Evolutionary conservation across 768 basidiomycete genomes (phyloP).

Genomic region (Russula lepida): DNA sequence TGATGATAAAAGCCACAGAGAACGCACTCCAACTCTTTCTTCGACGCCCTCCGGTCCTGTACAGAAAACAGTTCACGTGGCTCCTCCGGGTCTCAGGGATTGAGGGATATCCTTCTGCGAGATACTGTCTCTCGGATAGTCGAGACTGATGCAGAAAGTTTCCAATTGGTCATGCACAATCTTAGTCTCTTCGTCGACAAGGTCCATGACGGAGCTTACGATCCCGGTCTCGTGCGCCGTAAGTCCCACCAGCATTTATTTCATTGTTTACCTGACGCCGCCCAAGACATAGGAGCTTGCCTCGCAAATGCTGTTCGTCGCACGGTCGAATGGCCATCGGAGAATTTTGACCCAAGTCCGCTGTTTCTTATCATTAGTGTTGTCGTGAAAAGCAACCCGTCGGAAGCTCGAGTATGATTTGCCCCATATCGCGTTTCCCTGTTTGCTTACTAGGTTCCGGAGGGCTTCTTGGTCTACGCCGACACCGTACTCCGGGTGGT

Average conservation of each 20-base stretch:
- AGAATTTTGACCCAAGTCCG: slow-evolving; percentile 46
- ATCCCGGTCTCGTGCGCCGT: slow-evolving; percentile 49
- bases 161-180: slow-evolving; percentile 51
- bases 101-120: slow-evolving; percentile 35
- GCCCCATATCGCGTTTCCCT: neutral
- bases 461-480: slow-evolving; percentile 54
- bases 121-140: slow-evolving; percentile 40
- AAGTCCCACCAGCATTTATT: neutral
- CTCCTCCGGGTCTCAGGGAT: slow-evolving; percentile 1
- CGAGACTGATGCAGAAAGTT: slow-evolving; percentile 37
- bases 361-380: slow-evolving; percentile 43
- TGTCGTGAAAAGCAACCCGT: slow-evolving; percentile 53
- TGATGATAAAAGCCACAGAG: slow-evolving; percentile 6
- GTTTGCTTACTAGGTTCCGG: neutral
- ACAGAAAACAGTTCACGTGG: slow-evolving; percentile 3
- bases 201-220: slow-evolving; percentile 48
- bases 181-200: slow-evolving; percentile 48
- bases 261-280: neutral
- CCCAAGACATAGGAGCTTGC: slow-evolving; percentile 47
- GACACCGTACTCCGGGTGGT: slow-evolving; percentile 53
- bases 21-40: slow-evolving; percentile 4
- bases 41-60: slow-evolving; percentile 10
- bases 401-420: slow-evolving; percentile 40
- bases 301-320: slow-evolving; percentile 47
- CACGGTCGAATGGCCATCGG: slow-evolving; percentile 45